A percentile compares a stretch with the other conserved stretches of the same genome.
phyloP scores from a whole-genome alignment of 179 eudicot species.

The Dionaea muscipula region DNA sequence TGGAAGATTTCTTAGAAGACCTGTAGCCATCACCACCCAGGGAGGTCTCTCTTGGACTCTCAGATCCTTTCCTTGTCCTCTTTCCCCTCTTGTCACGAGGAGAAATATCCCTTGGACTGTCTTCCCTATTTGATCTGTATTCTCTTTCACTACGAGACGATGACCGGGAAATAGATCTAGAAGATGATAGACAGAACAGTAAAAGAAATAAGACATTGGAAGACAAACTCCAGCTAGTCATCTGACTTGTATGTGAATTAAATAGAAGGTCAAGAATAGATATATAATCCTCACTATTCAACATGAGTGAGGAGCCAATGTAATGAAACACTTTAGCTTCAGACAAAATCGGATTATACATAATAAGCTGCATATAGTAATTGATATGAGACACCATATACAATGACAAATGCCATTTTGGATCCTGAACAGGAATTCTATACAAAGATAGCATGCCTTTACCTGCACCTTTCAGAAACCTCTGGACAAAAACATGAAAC shows the following conservation, averaged over 20 bases:
- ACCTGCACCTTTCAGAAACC: slow-evolving; percentile 61
- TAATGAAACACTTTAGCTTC: too few species aligned
- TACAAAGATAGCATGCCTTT: slow-evolving; percentile 38
- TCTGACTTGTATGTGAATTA: neutral
- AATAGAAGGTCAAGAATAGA: too few species aligned
- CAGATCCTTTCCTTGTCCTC: slow-evolving; percentile 22
- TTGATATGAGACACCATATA: neutral
- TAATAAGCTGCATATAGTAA: neutral
- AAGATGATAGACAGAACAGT: neutral
- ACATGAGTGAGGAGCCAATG: too few species aligned
- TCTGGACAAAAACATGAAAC: slow-evolving; percentile 42
- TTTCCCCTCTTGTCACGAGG: slow-evolving; percentile 22
- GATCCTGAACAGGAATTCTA: slow-evolving; percentile 16
- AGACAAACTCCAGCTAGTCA: neutral
- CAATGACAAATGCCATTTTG: neutral
- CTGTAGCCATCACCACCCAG: slow-evolving; percentile 18
- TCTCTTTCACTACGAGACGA: slow-evolving; percentile 30
- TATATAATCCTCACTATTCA: too few species aligned
- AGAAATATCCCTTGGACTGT: slow-evolving; percentile 21
- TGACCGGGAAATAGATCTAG: slow-evolving; percentile 45
- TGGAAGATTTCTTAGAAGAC: slow-evolving; percentile 12
- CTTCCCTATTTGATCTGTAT: slow-evolving; percentile 25
- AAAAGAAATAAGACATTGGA: neutral
- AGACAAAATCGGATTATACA: too few species aligned
- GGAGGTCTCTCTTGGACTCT: slow-evolving; percentile 28